Conservation (phyloP, 768 basidiomycete genomes). For the Suillus subaureus region DNA sequence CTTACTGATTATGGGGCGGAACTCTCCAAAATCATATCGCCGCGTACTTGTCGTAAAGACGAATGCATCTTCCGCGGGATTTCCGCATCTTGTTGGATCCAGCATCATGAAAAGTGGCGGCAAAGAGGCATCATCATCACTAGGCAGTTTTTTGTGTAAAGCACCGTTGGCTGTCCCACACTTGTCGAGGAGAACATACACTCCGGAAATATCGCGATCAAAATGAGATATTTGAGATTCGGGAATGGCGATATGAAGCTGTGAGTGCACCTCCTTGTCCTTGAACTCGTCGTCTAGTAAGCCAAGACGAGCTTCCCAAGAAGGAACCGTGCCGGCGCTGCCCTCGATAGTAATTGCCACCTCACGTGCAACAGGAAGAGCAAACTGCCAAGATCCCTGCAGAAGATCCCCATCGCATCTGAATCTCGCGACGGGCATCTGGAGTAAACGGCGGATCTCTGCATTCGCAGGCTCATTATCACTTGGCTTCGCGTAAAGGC, state of each 20-base stretch:
- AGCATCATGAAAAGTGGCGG: slow-evolving; percentile 77
- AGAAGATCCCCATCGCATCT: slow-evolving; percentile 60
- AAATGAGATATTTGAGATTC: slow-evolving; percentile 47
- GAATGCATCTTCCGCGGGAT: slow-evolving; percentile 75
- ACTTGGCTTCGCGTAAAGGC: slow-evolving; percentile 73
- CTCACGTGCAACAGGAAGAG: slow-evolving; percentile 60
- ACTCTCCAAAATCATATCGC: slow-evolving; percentile 80
- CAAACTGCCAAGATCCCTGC: slow-evolving; percentile 77
- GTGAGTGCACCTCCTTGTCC: slow-evolving; percentile 67
- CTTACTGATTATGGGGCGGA: slow-evolving; percentile 73
- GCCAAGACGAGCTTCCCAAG: slow-evolving; percentile 86
- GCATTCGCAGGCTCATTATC: slow-evolving; percentile 74
- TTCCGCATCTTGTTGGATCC: slow-evolving; percentile 81
- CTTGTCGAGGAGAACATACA: slow-evolving; percentile 76
- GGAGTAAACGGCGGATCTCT: slow-evolving; percentile 72
- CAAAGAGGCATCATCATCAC: slow-evolving; percentile 44
- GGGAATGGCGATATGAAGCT: slow-evolving; percentile 63
- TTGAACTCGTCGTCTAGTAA: slow-evolving; percentile 65
- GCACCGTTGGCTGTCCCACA: slow-evolving; percentile 89
- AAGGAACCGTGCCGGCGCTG: slow-evolving; percentile 68
- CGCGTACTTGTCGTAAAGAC: slow-evolving; percentile 82
- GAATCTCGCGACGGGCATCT: slow-evolving; percentile 77
- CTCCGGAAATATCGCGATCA: slow-evolving; percentile 83
- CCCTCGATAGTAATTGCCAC: slow-evolving; percentile 62
- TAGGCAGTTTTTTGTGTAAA: slow-evolving; percentile 65